Percentiles rank a stretch among this genome's conserved stretches.
Evolutionary conservation across 1,284 basidiomycete genomes (phyloP).

Genomic region (Abortiporus biennis): DNA sequence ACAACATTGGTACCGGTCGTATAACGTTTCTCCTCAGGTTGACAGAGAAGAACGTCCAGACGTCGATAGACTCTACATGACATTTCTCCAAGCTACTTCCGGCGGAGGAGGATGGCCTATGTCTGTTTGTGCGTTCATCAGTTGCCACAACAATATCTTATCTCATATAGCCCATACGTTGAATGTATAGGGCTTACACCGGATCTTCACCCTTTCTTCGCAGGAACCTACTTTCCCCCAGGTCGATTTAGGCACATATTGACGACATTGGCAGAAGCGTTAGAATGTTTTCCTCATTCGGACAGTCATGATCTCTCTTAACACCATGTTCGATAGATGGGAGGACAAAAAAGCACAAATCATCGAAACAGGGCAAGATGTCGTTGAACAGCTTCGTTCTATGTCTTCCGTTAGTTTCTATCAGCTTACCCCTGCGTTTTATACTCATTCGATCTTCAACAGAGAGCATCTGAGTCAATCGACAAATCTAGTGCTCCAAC

Average conservation of each 20-base stretch:
- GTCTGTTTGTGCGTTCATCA: conserved; percentile 25
- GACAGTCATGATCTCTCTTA: not conserved
- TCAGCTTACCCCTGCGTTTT: no score
- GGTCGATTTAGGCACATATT: conserved; percentile 19
- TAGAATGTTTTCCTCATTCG: no score
- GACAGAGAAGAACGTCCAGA: conserved; percentile 41
- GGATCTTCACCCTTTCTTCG: conserved; percentile 36
- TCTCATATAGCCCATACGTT: no score
- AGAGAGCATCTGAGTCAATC: conserved; percentile 13
- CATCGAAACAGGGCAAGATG: conserved; percentile 15
- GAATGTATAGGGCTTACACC: conserved; percentile 28
- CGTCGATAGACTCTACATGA: conserved; percentile 41
- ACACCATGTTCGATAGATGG: conserved; percentile 15
- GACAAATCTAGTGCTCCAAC: no score
- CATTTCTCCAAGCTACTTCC: conserved; percentile 34
- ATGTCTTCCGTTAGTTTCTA: conserved; percentile 15
- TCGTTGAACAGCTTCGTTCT: conserved; percentile 17
- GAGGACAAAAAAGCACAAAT: conserved; percentile 18
- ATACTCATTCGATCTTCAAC: not conserved
- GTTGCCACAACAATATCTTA: no score
- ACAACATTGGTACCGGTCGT: not conserved
- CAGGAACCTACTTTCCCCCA: conserved; percentile 36
- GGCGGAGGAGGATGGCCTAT: conserved; percentile 42
- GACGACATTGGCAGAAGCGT: conserved; percentile 21
- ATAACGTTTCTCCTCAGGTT: conserved; percentile 16